These are phyloP conservation scores for Penstemon davidsonii DNA, from an alignment of 257 asterid genomes.

Conservation along the genomic window DNA sequence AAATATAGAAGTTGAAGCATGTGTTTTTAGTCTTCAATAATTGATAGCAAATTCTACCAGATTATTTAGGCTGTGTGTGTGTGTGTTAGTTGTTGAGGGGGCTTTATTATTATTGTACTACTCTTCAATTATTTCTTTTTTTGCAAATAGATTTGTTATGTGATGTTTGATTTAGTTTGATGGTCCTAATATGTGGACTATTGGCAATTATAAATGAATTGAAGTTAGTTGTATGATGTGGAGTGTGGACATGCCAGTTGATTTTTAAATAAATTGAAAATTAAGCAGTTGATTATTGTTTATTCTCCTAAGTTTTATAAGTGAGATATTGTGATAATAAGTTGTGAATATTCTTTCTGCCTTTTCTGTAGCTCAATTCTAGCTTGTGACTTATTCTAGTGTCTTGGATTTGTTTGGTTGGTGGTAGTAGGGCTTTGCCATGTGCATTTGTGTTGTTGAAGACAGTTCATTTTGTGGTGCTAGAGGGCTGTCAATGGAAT, in stretches of 20 bases:
- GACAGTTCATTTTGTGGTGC: neutral
- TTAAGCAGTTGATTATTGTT: neutral
- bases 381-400: constrained; percentile 4
- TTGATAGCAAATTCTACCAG: constrained; percentile 20
- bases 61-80: constrained; percentile 8
- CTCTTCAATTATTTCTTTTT: neutral
- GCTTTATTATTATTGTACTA: neutral
- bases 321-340: neutral
- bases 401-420: neutral
- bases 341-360: neutral
- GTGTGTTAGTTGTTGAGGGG: neutral
- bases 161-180: neutral
- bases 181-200: neutral
- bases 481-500: neutral
- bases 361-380: neutral
- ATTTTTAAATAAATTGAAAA: neutral
- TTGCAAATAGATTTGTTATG: neutral
- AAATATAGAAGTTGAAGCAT: neutral
- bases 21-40: constrained; percentile 25
- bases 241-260: neutral
- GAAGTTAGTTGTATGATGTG: constrained; percentile 10
- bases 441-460: constrained; percentile 24
- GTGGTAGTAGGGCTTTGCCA: constrained; percentile 21
- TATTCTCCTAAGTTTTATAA: neutral
- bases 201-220: constrained; percentile 2